Evolutionary conservation across 352 stramenopile genomes (phyloP).

Genomic region (Thalassiosira exigua): DNA sequence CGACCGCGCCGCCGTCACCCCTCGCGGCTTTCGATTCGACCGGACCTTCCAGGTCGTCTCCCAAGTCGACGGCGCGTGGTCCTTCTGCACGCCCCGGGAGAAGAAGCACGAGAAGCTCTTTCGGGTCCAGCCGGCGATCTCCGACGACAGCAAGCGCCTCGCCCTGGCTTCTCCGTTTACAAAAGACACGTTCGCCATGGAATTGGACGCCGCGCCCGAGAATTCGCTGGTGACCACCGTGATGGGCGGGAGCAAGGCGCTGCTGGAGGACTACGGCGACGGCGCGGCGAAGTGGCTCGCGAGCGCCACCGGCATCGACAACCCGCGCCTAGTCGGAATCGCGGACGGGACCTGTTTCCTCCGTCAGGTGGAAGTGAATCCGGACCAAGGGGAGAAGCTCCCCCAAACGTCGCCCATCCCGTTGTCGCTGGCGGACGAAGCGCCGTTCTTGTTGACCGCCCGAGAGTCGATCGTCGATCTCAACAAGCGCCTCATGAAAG

Average conservation of each 20-base stretch:
- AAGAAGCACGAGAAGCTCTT: conserved; percentile 34
- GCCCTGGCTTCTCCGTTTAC: conserved; percentile 10
- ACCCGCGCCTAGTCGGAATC: conserved; percentile 28
- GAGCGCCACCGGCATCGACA: conserved; percentile 32
- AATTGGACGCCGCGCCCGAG: conserved; percentile 7
- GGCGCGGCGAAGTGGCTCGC: conserved; percentile 26
- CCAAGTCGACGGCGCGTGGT: conserved; percentile 13
- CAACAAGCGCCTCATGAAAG: conserved; percentile 17
- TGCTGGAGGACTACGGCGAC: conserved; percentile 24
- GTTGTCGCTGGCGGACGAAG: conserved; percentile 34
- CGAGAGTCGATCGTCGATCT: conserved; percentile 13
- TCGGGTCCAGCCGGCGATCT: conserved; percentile 24
- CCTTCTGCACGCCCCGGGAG: conserved; percentile 39
- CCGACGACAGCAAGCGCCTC: not conserved
- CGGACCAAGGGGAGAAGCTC: conserved; percentile 29
- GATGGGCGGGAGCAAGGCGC: conserved; percentile 1
- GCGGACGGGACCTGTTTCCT: not conserved
- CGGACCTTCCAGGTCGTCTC: conserved; percentile 39
- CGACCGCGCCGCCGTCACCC: conserved; percentile 18
- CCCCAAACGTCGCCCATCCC: not conserved
- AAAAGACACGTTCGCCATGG: conserved; percentile 4
- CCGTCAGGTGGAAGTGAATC: conserved; percentile 29
- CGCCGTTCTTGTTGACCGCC: conserved; percentile 21
- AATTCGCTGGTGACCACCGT: not conserved
- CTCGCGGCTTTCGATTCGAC: conserved; percentile 33